A percentile compares a stretch with the other conserved stretches of the same genome.
phyloP scores from a whole-genome alignment of 805 yeast genomes.

The Yarrowia sp. region DNA sequence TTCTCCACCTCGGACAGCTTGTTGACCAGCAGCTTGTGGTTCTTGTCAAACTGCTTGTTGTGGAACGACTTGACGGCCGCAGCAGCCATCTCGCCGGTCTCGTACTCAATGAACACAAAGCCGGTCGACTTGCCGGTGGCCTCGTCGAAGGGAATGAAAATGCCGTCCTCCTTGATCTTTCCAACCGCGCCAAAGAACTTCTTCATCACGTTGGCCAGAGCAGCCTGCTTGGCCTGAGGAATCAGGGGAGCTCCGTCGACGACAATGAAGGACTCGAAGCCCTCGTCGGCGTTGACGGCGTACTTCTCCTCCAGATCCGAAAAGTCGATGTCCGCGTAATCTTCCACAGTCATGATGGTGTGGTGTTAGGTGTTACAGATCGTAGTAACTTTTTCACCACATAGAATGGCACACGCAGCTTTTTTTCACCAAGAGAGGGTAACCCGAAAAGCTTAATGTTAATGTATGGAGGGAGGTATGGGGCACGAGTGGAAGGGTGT shows the following conservation, averaged over 20 bases:
- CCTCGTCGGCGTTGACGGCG: constrained; percentile 64
- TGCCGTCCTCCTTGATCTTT: constrained; percentile 66
- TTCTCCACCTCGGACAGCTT: constrained; percentile 82
- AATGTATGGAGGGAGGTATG: not conserved
- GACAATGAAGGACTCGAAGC: constrained; percentile 78
- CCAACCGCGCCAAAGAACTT: constrained; percentile 83
- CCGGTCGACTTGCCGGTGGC: constrained; percentile 77
- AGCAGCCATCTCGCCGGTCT: constrained; percentile 67
- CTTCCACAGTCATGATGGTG: constrained; percentile 28
- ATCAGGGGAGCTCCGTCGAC: constrained; percentile 97
- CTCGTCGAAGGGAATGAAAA: constrained; percentile 78
- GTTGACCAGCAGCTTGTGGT: constrained; percentile 88
- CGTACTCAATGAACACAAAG: constrained; percentile 78
- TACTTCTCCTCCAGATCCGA: constrained; percentile 83
- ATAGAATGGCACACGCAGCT: constrained; percentile 6
- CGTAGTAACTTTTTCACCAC: not conserved
- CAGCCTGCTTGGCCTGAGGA: constrained; percentile 85
- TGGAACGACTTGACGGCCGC: constrained; percentile 81
- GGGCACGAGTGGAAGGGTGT: not conserved
- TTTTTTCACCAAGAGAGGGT: constrained; percentile 36
- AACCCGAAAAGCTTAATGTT: constrained; percentile 1
- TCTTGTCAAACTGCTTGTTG: constrained; percentile 90
- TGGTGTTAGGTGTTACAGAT: not conserved
- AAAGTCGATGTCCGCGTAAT: constrained; percentile 62
- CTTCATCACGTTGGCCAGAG: constrained; percentile 81